Base-by-base conservation (phyloP, 192 early-diverging fungal species). In the Coemansia sp. region DNA sequence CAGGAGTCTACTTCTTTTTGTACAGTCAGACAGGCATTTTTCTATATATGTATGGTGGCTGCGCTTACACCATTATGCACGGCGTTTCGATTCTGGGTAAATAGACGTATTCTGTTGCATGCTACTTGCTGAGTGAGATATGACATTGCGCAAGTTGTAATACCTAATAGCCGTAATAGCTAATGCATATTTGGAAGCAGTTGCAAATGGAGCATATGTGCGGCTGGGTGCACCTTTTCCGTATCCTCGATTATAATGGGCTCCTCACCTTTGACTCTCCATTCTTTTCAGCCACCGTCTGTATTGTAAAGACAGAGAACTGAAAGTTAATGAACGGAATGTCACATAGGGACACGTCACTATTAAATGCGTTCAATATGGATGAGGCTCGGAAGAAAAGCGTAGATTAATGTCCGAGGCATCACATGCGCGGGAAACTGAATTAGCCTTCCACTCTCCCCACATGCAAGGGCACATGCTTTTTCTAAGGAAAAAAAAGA, bases 141-240 rank as follows among this genome's bases (percentile, higher is more conserved):
- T 6, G 24, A 34, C 48, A 70, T 67, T 67, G 53, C 46, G 51
- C 64, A 54, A 70, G n/a, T 5, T 36, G 6, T 40, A 70, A 76
- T 70, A 62, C 35, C n/a, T 1, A 2, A 45, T 33, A 59, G 74
- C 68, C 64, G 74, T 76, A 76, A 53, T 46, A 35, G 5, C 42
- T 48, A 77, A 71, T 77, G 62, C 41, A 29, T 19, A 8, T 6
- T 36, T 19, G 16, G 60, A 29, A 16, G 64, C 50, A 54, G 50
- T 66, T 33, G 35, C 54, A 34, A 33, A 33, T 33, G 54, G 54
- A 8, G 31, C 13, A 31, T 54, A 57, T 57, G 29, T 34, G 29
- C 31, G 54, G 54, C 54, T 57, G 46, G 46, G 46, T 21, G 46
- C 46, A 48, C 21, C 2, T 19, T 48, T 48, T 48, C 46, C n/a